Conservation (phyloP, 257 asterid genomes). For the Mentha longifolia region DNA sequence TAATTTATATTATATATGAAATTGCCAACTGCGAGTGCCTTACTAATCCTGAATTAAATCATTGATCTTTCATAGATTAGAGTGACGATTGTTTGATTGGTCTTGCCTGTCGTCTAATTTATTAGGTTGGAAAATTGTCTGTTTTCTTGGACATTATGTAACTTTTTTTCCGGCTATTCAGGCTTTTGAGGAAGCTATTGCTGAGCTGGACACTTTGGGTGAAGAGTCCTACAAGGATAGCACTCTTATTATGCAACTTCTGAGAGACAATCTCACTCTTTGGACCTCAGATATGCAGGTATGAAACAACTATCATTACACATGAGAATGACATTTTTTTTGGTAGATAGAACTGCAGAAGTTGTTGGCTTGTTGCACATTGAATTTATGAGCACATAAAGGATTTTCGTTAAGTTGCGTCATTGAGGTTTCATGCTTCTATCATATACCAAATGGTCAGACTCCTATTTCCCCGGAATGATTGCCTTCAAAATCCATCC, state of each 20-base stretch:
- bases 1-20: constrained; percentile 4
- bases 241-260: constrained; percentile 76
- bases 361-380: constrained; percentile 16
- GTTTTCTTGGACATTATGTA: constrained; percentile 5
- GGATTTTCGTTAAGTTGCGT: constrained; percentile 11
- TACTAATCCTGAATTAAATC: neutral
- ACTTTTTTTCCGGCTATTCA: constrained; percentile 19
- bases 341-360: constrained; percentile 3
- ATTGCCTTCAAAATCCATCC: neutral
- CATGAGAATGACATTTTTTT: neutral
- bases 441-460: neutral
- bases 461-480: neutral
- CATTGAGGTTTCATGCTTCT: neutral
- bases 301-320: constrained; percentile 13
- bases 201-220: constrained; percentile 75
- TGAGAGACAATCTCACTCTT: constrained; percentile 79
- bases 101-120: constrained; percentile 21
- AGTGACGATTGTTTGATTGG: neutral
- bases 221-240: constrained; percentile 79
- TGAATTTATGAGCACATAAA: neutral
- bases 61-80: neutral
- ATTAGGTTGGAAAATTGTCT: constrained; percentile 5
- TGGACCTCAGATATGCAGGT: constrained; percentile 87
- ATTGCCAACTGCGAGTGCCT: constrained; percentile 7
- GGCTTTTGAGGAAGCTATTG: constrained; percentile 83